Evolutionary conservation across 2,329 filamentous ascomycete genomes (phyloP).

Genomic region (Talaromyces sp.): DNA sequence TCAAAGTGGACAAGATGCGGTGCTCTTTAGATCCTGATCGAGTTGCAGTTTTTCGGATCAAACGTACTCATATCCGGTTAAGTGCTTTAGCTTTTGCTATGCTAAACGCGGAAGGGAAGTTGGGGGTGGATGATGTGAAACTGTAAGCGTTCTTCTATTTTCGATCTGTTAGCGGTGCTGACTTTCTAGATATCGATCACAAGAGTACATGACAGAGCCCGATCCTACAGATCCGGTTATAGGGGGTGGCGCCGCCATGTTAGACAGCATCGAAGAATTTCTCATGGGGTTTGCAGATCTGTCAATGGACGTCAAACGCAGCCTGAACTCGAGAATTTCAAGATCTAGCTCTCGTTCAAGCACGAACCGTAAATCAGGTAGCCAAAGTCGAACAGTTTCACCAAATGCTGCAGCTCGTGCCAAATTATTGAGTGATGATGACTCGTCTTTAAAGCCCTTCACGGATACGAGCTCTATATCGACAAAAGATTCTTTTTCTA

Average conservation of each 20-base stretch:
- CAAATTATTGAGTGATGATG: not conserved
- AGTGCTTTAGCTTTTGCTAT: slow-evolving; percentile 60
- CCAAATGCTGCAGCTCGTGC: not conserved
- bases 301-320: slow-evolving; percentile 38
- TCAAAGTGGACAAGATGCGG: slow-evolving; percentile 63
- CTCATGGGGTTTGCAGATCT: slow-evolving; percentile 78
- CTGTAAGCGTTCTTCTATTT: slow-evolving; percentile 50
- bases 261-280: slow-evolving; percentile 79
- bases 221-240: slow-evolving; percentile 77
- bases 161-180: not conserved
- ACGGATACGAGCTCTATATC: not conserved
- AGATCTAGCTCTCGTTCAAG: slow-evolving; percentile 17
- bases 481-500: not conserved
- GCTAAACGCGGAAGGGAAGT: slow-evolving; percentile 8
- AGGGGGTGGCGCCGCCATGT: slow-evolving; percentile 70
- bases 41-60: slow-evolving; percentile 71
- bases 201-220: slow-evolving; percentile 73
- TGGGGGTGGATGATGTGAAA: slow-evolving; percentile 64
- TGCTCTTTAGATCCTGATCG: slow-evolving; percentile 67
- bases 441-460: not conserved
- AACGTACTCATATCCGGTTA: slow-evolving; percentile 62
- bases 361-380: not conserved
- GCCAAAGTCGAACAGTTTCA: not conserved
- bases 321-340: slow-evolving; percentile 39
- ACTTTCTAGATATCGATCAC: slow-evolving; percentile 46